Evolutionary conservation across 2,329 filamentous ascomycete species (phyloP).

Genomic region (Colletotrichum phormii): DNA sequence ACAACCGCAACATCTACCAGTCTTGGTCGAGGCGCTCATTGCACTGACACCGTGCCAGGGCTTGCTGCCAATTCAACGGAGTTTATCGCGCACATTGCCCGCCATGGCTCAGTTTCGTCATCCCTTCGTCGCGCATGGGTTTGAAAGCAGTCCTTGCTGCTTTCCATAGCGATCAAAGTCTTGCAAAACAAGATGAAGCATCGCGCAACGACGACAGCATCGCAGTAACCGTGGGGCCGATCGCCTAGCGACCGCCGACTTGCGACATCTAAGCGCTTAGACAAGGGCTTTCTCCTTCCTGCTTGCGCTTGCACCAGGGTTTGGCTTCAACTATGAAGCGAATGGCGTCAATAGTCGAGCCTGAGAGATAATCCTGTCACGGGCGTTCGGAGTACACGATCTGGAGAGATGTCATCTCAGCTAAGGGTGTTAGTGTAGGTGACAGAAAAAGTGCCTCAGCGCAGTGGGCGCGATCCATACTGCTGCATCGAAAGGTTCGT

Average conservation of each 20-base stretch:
- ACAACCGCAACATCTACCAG: background rate
- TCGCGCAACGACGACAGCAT: background rate
- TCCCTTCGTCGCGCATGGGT: background rate
- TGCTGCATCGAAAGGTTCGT: background rate
- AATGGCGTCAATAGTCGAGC: background rate
- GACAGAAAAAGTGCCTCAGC: background rate
- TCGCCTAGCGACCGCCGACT: background rate
- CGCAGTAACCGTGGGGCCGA: background rate
- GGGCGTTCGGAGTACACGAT: background rate
- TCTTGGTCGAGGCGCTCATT: background rate
- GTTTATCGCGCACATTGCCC: background rate
- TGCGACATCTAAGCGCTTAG: background rate
- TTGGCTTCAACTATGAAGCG: background rate
- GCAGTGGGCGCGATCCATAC: conserved; percentile 8
- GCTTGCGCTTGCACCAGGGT: background rate
- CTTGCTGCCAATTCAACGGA: background rate
- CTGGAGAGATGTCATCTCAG: background rate
- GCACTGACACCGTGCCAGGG: background rate
- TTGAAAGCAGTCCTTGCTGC: background rate
- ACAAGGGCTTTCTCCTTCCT: background rate
- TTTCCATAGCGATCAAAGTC: background rate
- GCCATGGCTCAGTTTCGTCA: background rate
- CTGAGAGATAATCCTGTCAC: too few species aligned
- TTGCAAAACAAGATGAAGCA: background rate
- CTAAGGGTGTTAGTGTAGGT: background rate